These are phyloP conservation scores for Zostera marina DNA, from an alignment of 116 monocot species.

Conservation along the genomic window DNA sequence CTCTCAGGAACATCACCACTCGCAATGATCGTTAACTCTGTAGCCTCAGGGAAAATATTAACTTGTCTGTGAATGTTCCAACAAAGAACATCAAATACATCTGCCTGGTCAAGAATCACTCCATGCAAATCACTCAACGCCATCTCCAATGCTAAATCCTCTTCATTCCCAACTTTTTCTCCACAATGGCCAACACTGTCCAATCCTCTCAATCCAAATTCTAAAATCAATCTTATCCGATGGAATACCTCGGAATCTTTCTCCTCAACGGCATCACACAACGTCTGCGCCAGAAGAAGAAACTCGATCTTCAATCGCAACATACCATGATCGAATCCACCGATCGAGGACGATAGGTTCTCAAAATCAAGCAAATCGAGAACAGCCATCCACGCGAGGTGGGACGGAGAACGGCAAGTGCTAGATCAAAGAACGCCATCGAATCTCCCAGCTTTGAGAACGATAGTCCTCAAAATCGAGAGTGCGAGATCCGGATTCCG, in stretches of 20 bases:
- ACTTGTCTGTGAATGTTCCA: slow-evolving; percentile 42
- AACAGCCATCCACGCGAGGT: slow-evolving; percentile 61
- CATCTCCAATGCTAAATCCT: slow-evolving; percentile 10
- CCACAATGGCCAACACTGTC: slow-evolving; percentile 21
- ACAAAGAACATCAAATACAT: slow-evolving; percentile 54
- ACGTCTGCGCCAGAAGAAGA: slow-evolving; percentile 39
- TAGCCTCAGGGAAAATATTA: slow-evolving; percentile 5
- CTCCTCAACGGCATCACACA: neutral
- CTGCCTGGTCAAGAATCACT: slow-evolving; percentile 30
- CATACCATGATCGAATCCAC: slow-evolving; percentile 22
- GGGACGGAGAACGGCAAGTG: slow-evolving; percentile 44
- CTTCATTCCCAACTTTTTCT: neutral
- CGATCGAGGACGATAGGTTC: neutral
- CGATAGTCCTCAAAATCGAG: slow-evolving; percentile 39
- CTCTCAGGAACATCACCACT: neutral
- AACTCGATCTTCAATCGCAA: slow-evolving; percentile 57
- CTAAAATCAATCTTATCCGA: slow-evolving; percentile 19
- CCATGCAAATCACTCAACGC: slow-evolving; percentile 30
- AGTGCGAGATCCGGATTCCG: slow-evolving; percentile 45
- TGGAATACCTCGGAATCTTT: slow-evolving; percentile 9
- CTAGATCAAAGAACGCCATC: slow-evolving; percentile 55
- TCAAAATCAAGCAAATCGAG: slow-evolving; percentile 46
- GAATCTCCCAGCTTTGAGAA: slow-evolving; percentile 50
- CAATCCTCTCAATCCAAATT: slow-evolving; percentile 40
- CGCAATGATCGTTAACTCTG: slow-evolving; percentile 11